Conservation (phyloP, 2,329 filamentous ascomycete genomes). For the Gremmenia infestans region DNA sequence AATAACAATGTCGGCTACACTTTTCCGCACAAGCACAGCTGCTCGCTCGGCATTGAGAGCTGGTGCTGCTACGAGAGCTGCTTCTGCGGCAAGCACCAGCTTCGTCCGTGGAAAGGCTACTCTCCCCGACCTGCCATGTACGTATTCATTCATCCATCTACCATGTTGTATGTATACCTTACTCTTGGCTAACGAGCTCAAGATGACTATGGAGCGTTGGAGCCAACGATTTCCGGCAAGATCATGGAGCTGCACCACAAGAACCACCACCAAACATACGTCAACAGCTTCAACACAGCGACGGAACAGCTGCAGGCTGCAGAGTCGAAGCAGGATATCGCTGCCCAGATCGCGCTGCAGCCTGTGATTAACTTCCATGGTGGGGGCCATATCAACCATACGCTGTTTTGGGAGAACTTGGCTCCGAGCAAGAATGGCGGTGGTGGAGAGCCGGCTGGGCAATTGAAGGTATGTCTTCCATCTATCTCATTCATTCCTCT, state of each 20-base stretch:
- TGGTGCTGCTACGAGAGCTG: slow-evolving; percentile 56
- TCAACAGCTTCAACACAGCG: slow-evolving; percentile 81
- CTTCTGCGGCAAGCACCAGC: slow-evolving; percentile 64
- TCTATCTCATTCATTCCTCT: background rate
- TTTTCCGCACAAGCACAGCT: slow-evolving; percentile 66
- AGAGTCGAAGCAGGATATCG: slow-evolving; percentile 46
- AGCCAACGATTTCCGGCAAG: slow-evolving; percentile 75
- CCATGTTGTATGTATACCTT: background rate
- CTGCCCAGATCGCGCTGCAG: slow-evolving; percentile 48
- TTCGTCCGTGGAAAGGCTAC: slow-evolving; percentile 87
- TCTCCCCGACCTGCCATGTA: slow-evolving; percentile 81
- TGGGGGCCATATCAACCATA: slow-evolving; percentile 63
- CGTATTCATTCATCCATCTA: slow-evolving; percentile 22
- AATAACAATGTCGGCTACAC: slow-evolving; percentile 63
- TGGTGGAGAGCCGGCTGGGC: slow-evolving; percentile 50
- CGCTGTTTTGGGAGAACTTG: slow-evolving; percentile 66
- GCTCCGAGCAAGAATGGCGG: slow-evolving; percentile 62
- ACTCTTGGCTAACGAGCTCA: background rate
- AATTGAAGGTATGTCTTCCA: slow-evolving; percentile 34
- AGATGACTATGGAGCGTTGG: slow-evolving; percentile 97
- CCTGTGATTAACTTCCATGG: slow-evolving; percentile 63
- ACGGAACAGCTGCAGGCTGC: slow-evolving; percentile 64
- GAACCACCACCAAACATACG: slow-evolving; percentile 93
- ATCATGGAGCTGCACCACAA: slow-evolving; percentile 97
- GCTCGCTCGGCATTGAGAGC: slow-evolving; percentile 68